Percentiles rank a stretch among this genome's conserved stretches.
phyloP scores from a whole-genome alignment of 129 eudicot species.

The Logfia minima region DNA sequence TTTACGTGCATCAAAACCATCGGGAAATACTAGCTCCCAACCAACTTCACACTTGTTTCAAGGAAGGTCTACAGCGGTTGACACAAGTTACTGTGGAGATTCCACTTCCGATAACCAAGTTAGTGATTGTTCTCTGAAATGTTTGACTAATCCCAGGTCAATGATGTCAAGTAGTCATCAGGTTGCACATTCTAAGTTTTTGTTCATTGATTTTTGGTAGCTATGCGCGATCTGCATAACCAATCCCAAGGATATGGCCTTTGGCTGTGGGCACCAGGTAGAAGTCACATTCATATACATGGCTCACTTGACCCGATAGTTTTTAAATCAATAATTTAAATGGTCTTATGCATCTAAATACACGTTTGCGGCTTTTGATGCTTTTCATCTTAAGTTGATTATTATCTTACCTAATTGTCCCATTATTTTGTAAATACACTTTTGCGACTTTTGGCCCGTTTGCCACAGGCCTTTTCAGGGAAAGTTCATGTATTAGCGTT shows the following conservation, averaged over 20 bases:
- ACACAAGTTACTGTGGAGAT: slow-evolving; percentile 35
- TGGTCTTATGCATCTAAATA: not conserved
- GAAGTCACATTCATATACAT: not conserved
- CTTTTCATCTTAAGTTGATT: not conserved
- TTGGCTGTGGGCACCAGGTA: slow-evolving; percentile 98
- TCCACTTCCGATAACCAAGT: slow-evolving; percentile 59
- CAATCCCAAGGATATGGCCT: slow-evolving; percentile 77
- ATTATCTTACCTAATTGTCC: not conserved
- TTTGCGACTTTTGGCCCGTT: not conserved
- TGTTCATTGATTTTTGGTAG: slow-evolving; percentile 35
- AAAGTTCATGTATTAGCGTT: not conserved
- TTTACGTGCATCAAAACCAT: slow-evolving; percentile 51
- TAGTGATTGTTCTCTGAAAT: slow-evolving; percentile 19
- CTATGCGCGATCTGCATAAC: slow-evolving; percentile 79
- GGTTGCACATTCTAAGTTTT: not conserved
- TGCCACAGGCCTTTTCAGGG: not conserved
- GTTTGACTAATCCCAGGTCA: not conserved
- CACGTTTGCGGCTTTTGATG: not conserved
- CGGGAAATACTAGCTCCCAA: slow-evolving; percentile 37
- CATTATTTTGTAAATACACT: not conserved
- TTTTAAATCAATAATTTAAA: too few species aligned
- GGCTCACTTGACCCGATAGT: not conserved
- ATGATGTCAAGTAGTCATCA: not conserved
- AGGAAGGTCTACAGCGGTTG: slow-evolving; percentile 27
- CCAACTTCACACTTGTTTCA: slow-evolving; percentile 47